Percentiles rank a stretch among this genome's conserved stretches.
Evolutionary conservation across 1,139 yeast genomes (phyloP).

Genomic region (Lodderomyces oxycetoniae): DNA sequence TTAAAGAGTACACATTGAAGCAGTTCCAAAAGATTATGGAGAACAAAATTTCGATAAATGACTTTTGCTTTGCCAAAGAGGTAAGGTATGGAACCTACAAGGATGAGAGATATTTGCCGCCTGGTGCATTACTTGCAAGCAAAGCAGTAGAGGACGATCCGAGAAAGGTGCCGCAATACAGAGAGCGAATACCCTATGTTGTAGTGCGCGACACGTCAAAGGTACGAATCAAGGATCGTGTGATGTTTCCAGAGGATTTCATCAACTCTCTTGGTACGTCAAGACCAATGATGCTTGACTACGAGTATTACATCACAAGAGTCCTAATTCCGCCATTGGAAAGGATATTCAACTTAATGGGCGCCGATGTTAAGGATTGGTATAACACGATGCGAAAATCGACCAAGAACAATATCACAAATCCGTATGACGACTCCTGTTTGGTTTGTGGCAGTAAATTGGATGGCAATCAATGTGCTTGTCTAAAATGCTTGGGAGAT

Average conservation of each 20-base stretch:
- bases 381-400: conserved; percentile 59
- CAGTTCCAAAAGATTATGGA: conserved; percentile 63
- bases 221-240: conserved; percentile 68
- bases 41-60: conserved; percentile 65
- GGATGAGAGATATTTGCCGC: conserved; percentile 68
- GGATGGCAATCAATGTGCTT: conserved; percentile 15
- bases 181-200: conserved; percentile 83
- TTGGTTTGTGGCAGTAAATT: conserved; percentile 22
- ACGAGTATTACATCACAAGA: conserved; percentile 78
- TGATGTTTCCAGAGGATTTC: conserved; percentile 73
- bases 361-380: conserved; percentile 79
- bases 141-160: conserved; percentile 59
- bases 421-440: conserved; percentile 19
- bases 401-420: conserved; percentile 6
- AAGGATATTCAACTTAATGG: conserved; percentile 74
- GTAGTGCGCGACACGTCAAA: conserved; percentile 67
- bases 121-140: conserved; percentile 82
- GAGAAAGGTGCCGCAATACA: conserved; percentile 78
- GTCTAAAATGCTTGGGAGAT: conserved; percentile 20
- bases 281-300: conserved; percentile 53
- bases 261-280: conserved; percentile 34
- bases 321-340: conserved; percentile 87
- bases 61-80: conserved; percentile 89
- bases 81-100: conserved; percentile 82
- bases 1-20: conserved; percentile 57